These are phyloP conservation scores for Purpureocillium lavendulum DNA, from an alignment of 2,329 filamentous ascomycete species.

Conservation along the genomic window DNA sequence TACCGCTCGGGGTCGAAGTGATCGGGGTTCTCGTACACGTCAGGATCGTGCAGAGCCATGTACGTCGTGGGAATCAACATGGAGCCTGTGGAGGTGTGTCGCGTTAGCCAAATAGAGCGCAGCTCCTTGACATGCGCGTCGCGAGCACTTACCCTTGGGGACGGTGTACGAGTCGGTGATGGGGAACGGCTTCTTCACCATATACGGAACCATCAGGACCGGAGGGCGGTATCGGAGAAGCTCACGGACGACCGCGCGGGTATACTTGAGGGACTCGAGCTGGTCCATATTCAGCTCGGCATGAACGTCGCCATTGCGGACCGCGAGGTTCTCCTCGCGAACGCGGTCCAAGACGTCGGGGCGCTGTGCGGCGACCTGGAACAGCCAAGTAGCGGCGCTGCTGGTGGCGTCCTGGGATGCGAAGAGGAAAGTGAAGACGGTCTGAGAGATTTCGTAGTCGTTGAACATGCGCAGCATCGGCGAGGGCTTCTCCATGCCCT, in stretches of 20 bases:
- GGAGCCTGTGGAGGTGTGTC: constrained; percentile 43
- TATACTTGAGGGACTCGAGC: constrained; percentile 83
- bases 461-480: constrained; percentile 78
- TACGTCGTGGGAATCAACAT: constrained; percentile 95
- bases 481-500: constrained; percentile 69
- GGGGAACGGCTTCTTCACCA: constrained; percentile 91
- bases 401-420: constrained; percentile 96
- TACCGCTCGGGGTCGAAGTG: constrained; percentile 85
- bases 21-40: constrained; percentile 86
- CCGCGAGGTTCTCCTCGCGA: constrained; percentile 77
- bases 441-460: constrained; percentile 88
- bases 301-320: constrained; percentile 66
- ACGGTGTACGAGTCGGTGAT: constrained; percentile 84
- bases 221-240: constrained; percentile 89
- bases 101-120: neutral
- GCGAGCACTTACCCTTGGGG: constrained; percentile 58
- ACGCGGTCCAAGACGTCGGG: constrained; percentile 88
- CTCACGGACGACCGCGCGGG: constrained; percentile 84
- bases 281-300: constrained; percentile 71
- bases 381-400: constrained; percentile 88
- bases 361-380: constrained; percentile 87
- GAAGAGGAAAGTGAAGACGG: constrained; percentile 92
- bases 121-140: too few species aligned
- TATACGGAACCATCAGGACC: constrained; percentile 93
- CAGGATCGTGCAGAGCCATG: constrained; percentile 82